Evolutionary conservation across 805 yeast genomes (phyloP), one percentile per base, ranked within the genome.

Genomic region (Tetrapisispora nanseiensis): DNA sequence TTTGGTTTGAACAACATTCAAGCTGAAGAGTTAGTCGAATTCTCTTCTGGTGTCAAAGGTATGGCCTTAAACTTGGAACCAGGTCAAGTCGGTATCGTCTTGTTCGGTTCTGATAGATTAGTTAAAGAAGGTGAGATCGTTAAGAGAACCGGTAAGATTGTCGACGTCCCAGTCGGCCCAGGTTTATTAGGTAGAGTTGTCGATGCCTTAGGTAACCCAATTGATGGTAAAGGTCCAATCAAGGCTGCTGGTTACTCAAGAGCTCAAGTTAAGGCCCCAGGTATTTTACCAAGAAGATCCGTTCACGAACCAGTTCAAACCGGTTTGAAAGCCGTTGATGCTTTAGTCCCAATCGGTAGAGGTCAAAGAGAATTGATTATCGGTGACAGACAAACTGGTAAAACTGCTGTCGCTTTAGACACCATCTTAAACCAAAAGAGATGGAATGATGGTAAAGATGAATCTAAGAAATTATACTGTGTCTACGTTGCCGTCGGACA

Each of bases 371-470:
- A 92, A 80, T 78, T 92, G 84, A 90, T 90, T 66, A 90, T 90
- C 69, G 98, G 98, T 82, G 98, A 90, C 74, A 90, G 98, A 80
- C 98, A 92, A 79, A 92, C 98, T 65, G 98, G 98, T 83, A 92
- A 92, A 80, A 92, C 98, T 67, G 96, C 97, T 55, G 96, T 92
- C 62, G 98, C 97, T 61, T 71, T 92, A 61, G 98, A 92, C 72
- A 80, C 99, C 74, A 92, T 92, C 67, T 81, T 92, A 67, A 92
- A 92, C 78, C 99, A 92, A 77, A 92, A 90, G 85, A 84, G 95
- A 75, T 86, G 97, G 95, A 92, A 92, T 82, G 70, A 76, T 61
- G 95, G 95, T 72, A 45, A 73, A 51, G 97, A 92, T 70, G 99
- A 92, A 80, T 71, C 80, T 68, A 92, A 92, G 83, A 92, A 92